Evolutionary conservation across 768 basidiomycete genomes (phyloP), one percentile per base, ranked within the genome.

Genomic region (Amanita molliuscula): DNA sequence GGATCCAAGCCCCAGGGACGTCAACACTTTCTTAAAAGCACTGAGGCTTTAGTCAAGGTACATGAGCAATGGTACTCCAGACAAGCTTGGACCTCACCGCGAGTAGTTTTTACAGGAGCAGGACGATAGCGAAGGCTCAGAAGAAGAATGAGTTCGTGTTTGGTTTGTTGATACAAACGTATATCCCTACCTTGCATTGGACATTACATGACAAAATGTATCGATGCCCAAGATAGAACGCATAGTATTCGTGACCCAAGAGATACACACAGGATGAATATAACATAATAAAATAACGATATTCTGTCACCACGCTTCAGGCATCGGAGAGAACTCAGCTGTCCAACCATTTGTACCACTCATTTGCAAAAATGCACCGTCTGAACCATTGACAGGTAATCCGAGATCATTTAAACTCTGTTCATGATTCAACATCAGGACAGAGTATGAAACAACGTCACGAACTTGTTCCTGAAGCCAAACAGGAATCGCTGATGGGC

Each of bases 1-100:
- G 95, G 96, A 46, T 87, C 93, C 43, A 96, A 92, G 68, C 80
- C 91, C 0, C 90, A 97, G 66, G 95, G 94, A 44, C 83, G 86
- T 61, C 92, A 96, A 65, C 88, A 93, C 65, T 97, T 99, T 75
- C 70, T 97, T 58, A 94, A 90, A 70, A 80, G 75, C 51, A 85
- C 90, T 0, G 88, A 88, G 61, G 62, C 88, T 15, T 75, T 98
- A 34, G 93, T 98, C 62, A 95, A 96, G 78, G 93, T 82, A 31
- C 31, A 60, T 44, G 67, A 16, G 11, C 10, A 48, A 35, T 55
- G 11, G 10, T 37, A 42, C 42, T 41, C n/a, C 36, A 21, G 29
- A 44, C 26, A 31, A 43, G 37, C 26, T 33, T 25, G 28, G 13
- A n/a, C 15, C 47, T 50, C 33, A 50, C 13, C 21, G 40, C 29